Evolutionary conservation across 768 basidiomycete species (phyloP).

Genomic region (Russula emetica): DNA sequence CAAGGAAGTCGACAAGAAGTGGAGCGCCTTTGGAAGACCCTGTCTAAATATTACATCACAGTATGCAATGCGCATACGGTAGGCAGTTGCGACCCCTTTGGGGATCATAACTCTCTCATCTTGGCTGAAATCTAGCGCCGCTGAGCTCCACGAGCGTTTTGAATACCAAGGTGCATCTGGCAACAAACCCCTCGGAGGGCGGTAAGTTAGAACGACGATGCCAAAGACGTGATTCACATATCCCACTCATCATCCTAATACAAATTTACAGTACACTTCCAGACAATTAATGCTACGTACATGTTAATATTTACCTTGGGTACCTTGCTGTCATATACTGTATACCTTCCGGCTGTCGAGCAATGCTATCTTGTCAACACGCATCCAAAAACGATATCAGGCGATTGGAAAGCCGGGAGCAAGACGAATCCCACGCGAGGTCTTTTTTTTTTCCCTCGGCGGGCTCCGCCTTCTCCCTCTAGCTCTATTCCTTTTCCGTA

Average conservation of each 20-base stretch:
- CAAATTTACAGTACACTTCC: constrained; percentile 3
- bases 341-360: neutral
- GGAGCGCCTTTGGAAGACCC: constrained; percentile 5
- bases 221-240: neutral
- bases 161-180: constrained; percentile 18
- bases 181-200: constrained; percentile 13
- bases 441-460: no score
- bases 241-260: neutral
- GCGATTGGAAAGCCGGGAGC: neutral
- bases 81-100: constrained; percentile 13
- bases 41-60: constrained; percentile 23
- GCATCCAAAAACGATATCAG: neutral
- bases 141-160: constrained; percentile 21
- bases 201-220: neutral
- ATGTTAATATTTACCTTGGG: constrained; percentile 4
- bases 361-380: constrained; percentile 2
- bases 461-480: no score
- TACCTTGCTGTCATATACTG: constrained; percentile 9
- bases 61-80: constrained; percentile 16
- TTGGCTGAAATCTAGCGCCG: constrained; percentile 10
- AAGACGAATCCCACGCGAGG: neutral
- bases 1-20: neutral
- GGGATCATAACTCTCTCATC: constrained; percentile 12
- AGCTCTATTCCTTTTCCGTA: no score
- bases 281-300: neutral